A percentile compares a stretch with the other conserved stretches of the same genome.
These are phyloP conservation scores for Phytopythium kandeliae DNA, from an alignment of 352 stramenopile genomes.

Conservation along the genomic window DNA sequence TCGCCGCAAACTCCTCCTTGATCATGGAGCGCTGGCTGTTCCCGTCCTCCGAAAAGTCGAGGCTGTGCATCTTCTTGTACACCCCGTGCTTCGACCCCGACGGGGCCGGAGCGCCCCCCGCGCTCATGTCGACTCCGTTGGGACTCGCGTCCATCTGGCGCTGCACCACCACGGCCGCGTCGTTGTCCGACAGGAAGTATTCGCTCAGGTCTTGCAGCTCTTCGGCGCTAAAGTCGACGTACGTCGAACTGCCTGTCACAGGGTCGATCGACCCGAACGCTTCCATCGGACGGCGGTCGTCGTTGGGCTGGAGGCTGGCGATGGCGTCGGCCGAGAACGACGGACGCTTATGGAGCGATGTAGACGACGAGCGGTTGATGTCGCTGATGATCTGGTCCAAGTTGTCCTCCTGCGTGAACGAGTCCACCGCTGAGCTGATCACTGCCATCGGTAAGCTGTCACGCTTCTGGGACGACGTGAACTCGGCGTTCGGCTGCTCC, in stretches of 20 bases:
- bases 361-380: constrained; percentile 50
- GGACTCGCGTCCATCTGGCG: constrained; percentile 19
- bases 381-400: constrained; percentile 75
- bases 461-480: constrained; percentile 28
- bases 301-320: neutral
- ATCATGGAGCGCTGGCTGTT: constrained; percentile 13
- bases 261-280: constrained; percentile 15
- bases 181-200: constrained; percentile 63
- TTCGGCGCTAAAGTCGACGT: constrained; percentile 59
- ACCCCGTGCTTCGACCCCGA: constrained; percentile 5
- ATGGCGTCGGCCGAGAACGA: constrained; percentile 5
- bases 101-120: constrained; percentile 4
- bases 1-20: constrained; percentile 32
- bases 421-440: constrained; percentile 61
- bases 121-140: constrained; percentile 7
- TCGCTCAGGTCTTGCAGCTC: constrained; percentile 72
- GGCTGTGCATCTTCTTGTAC: constrained; percentile 74
- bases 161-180: constrained; percentile 23
- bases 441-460: constrained; percentile 68
- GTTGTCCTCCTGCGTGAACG: constrained; percentile 69
- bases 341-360: constrained; percentile 29
- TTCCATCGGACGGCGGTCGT: neutral
- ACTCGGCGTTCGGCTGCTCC: neutral
- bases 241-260: constrained; percentile 31
- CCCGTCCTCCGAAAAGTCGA: constrained; percentile 53